A percentile compares a stretch with the other conserved stretches of the same genome.
Evolutionary conservation across 805 yeast genomes (phyloP).

Genomic region (Hanseniaspora clermontiae): DNA sequence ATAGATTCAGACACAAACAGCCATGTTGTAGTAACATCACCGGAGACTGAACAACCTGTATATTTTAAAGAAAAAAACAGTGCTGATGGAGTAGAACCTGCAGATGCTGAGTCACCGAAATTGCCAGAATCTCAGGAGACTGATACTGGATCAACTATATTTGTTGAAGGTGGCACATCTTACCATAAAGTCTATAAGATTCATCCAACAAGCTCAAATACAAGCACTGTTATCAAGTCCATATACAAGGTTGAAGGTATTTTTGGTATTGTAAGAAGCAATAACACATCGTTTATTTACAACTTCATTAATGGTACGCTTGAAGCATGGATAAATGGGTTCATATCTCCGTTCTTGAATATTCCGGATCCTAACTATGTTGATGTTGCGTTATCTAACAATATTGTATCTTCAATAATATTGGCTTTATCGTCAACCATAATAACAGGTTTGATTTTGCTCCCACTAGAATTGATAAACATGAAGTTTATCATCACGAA

Average conservation of each 20-base stretch:
- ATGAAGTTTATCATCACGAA: slow-evolving; percentile 59
- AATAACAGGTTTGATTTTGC: slow-evolving; percentile 54
- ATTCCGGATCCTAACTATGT: slow-evolving; percentile 83
- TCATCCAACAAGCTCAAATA: slow-evolving; percentile 47
- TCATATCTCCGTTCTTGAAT: slow-evolving; percentile 64
- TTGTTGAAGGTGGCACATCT: slow-evolving; percentile 4
- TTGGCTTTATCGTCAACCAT: slow-evolving; percentile 62
- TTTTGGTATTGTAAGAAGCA: slow-evolving; percentile 58
- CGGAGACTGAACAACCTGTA: background rate
- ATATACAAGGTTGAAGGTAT: slow-evolving; percentile 59
- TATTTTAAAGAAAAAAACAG: slow-evolving; percentile 6
- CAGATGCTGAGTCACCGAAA: slow-evolving; percentile 35
- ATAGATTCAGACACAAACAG: slow-evolving; percentile 16
- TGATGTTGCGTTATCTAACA: slow-evolving; percentile 68
- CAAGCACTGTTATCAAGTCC: slow-evolving; percentile 52
- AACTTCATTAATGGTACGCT: slow-evolving; percentile 62
- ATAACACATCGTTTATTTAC: slow-evolving; percentile 67
- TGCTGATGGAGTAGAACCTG: slow-evolving; percentile 28
- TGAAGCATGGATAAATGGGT: slow-evolving; percentile 86
- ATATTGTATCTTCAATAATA: slow-evolving; percentile 53
- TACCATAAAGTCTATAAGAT: slow-evolving; percentile 26
- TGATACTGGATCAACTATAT: background rate
- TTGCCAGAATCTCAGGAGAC: slow-evolving; percentile 12
- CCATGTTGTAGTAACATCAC: background rate
- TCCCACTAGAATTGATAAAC: slow-evolving; percentile 73